Percentiles rank a stretch among this genome's conserved stretches.
phyloP scores from a whole-genome alignment of 2,329 filamentous ascomycete species.

The Colletotrichum tamarilloi region DNA sequence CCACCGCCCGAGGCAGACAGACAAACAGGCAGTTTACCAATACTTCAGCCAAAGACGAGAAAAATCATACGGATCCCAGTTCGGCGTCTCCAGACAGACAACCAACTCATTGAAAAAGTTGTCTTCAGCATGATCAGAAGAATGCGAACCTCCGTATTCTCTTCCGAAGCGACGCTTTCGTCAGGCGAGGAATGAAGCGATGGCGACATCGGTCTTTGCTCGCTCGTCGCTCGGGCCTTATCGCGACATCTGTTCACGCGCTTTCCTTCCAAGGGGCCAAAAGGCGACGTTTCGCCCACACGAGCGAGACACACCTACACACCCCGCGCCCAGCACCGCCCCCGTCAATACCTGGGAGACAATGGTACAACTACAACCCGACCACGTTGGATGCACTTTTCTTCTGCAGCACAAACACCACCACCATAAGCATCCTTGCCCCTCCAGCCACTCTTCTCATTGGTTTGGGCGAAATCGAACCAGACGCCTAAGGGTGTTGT shows the following conservation, averaged over 20 bases:
- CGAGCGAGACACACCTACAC: background rate
- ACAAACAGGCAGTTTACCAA: background rate
- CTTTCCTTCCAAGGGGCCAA: background rate
- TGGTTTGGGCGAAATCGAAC: constrained; percentile 8
- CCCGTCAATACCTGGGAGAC: background rate
- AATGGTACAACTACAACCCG: background rate
- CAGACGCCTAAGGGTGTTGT: background rate
- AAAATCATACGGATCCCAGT: background rate
- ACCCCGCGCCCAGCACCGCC: background rate
- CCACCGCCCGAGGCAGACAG: constrained; percentile 2
- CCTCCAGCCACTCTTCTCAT: constrained; percentile 19
- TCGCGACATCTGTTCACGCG: constrained; percentile 13
- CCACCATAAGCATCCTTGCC: background rate
- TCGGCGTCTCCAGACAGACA: background rate
- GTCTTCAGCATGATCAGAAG: no score
- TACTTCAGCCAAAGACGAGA: background rate
- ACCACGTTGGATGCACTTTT: constrained; percentile 13
- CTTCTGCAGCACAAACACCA: constrained; percentile 11
- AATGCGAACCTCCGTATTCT: background rate
- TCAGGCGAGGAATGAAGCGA: constrained; percentile 9
- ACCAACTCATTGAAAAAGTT: background rate
- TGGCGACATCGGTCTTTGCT: constrained; percentile 15
- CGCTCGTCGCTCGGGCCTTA: background rate
- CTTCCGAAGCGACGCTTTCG: constrained; percentile 11
- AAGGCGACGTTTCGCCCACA: background rate